These are phyloP conservation scores for Dioszegia hungarica DNA, from an alignment of 768 basidiomycete species.

Conservation along the genomic window DNA sequence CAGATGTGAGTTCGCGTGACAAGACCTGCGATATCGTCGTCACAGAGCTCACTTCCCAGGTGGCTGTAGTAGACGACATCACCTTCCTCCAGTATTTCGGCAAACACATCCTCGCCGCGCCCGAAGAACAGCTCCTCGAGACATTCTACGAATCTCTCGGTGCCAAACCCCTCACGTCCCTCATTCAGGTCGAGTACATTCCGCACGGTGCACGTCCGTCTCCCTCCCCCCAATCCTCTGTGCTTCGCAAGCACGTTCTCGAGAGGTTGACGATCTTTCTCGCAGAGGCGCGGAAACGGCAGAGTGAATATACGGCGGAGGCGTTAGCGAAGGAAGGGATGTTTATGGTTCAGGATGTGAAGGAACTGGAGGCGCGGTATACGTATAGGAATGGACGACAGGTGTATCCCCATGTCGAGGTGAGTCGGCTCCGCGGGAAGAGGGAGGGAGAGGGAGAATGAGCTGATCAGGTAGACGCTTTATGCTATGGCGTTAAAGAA, in stretches of 20 bases:
- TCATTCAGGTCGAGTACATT: conserved; percentile 74
- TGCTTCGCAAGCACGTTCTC: conserved; percentile 50
- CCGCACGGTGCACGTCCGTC: conserved; percentile 34
- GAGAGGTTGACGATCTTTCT: conserved; percentile 86
- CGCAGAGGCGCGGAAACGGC: conserved; percentile 62
- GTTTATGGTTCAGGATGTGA: conserved; percentile 44
- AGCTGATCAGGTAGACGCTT: conserved; percentile 10
- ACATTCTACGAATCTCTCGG: conserved; percentile 75
- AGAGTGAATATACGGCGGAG: conserved; percentile 44
- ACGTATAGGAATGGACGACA: conserved; percentile 27
- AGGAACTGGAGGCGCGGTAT: conserved; percentile 33
- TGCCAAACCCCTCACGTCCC: conserved; percentile 63
- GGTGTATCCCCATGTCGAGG: conserved; percentile 28
- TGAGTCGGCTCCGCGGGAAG: conserved; percentile 49
- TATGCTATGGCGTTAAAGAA: conserved; percentile 33
- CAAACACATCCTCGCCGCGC: conserved; percentile 58
- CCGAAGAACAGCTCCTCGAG: conserved; percentile 79
- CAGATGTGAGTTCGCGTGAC: conserved; percentile 45
- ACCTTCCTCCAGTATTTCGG: conserved; percentile 74
- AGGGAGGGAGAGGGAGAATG: not conserved
- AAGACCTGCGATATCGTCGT: not conserved
- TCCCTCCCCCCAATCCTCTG: conserved; percentile 24
- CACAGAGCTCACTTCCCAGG: conserved; percentile 44
- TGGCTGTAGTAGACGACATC: conserved; percentile 81
- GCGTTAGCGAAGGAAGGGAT: conserved; percentile 46